phyloP scores from a whole-genome alignment of 164 flowering plant species.

The Cinnamomum chago region DNA sequence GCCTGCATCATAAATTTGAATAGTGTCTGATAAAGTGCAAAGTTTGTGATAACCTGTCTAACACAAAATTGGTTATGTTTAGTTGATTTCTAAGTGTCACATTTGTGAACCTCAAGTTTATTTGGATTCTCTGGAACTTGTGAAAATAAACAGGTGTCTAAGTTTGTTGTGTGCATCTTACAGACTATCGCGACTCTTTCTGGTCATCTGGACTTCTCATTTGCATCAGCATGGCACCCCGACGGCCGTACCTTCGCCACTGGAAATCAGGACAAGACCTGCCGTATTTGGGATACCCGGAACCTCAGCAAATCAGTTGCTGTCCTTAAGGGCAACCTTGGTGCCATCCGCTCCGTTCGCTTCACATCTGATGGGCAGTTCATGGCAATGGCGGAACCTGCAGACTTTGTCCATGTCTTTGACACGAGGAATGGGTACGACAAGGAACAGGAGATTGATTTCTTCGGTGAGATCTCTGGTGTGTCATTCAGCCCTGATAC shows the following conservation, averaged over 20 bases:
- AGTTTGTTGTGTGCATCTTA: slow-evolving; percentile 1
- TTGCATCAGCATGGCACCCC: slow-evolving; percentile 98
- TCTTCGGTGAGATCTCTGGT: slow-evolving; percentile 96
- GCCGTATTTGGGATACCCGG: slow-evolving; percentile 81
- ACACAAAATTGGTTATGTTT: too few relatives aligned
- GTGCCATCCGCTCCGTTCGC: slow-evolving; percentile 84
- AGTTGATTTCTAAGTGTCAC: too few relatives aligned
- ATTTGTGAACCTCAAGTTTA: not conserved
- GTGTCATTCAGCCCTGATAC: slow-evolving; percentile 90
- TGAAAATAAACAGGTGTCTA: not conserved
- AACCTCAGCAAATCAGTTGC: slow-evolving; percentile 68
- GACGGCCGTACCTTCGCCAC: slow-evolving; percentile 81
- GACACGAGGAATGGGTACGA: slow-evolving; percentile 61
- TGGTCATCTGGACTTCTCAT: slow-evolving; percentile 88
- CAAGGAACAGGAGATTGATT: slow-evolving; percentile 83
- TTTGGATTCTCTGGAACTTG: not conserved
- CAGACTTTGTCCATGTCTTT: slow-evolving; percentile 87
- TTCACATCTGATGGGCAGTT: slow-evolving; percentile 80
- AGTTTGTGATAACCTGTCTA: too few relatives aligned
- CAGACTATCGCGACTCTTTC: slow-evolving; percentile 49
- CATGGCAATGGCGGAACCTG: slow-evolving; percentile 94
- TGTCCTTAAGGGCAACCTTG: slow-evolving; percentile 81
- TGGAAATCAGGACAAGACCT: slow-evolving; percentile 96
- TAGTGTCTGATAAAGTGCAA: too few relatives aligned
- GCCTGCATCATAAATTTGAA: too few relatives aligned